phyloP scores from a whole-genome alignment of 768 basidiomycete species.

The Mycena epipterygia region DNA sequence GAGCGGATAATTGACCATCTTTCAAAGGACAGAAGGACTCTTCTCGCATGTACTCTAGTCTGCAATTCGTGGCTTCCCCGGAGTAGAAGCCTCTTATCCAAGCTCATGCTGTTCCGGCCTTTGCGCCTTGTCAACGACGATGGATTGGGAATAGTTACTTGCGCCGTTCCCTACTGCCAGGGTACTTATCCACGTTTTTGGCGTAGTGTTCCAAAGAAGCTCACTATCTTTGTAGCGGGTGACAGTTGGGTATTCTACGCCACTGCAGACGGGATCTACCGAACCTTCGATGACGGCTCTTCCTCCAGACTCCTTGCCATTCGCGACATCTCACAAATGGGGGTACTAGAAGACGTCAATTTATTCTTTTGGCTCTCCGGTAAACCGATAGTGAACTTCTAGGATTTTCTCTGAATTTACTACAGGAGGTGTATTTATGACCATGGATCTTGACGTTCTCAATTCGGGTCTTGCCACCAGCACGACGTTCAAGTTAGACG shows the following conservation, averaged over 20 bases:
- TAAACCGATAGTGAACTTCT: conserved; percentile 39
- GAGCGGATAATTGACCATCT: neutral
- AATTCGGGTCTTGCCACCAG: neutral
- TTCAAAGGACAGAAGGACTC: neutral
- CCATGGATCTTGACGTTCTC: conserved; percentile 19
- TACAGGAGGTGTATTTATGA: conserved; percentile 24
- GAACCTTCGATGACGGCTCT: conserved; percentile 19
- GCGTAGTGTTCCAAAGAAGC: neutral
- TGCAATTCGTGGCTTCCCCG: conserved; percentile 24
- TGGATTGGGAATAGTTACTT: neutral
- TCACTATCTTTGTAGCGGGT: too few relatives aligned
- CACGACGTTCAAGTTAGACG: neutral
- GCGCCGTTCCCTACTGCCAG: neutral
- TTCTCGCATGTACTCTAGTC: conserved; percentile 13
- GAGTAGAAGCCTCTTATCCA: conserved; percentile 2
- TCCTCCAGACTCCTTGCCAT: conserved; percentile 5
- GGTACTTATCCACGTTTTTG: neutral
- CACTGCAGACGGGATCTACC: conserved; percentile 12
- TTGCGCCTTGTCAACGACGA: neutral
- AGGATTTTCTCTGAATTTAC: neutral
- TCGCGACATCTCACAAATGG: conserved; percentile 75
- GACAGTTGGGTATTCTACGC: too few relatives aligned
- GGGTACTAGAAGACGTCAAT: conserved; percentile 81
- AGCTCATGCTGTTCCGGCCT: neutral
- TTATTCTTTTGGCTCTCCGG: conserved; percentile 83